Evolutionary conservation across 2,329 filamentous ascomycete genomes (phyloP), one percentile per base, ranked within the genome.

Genomic region (Pseudogymnoascus sp.): DNA sequence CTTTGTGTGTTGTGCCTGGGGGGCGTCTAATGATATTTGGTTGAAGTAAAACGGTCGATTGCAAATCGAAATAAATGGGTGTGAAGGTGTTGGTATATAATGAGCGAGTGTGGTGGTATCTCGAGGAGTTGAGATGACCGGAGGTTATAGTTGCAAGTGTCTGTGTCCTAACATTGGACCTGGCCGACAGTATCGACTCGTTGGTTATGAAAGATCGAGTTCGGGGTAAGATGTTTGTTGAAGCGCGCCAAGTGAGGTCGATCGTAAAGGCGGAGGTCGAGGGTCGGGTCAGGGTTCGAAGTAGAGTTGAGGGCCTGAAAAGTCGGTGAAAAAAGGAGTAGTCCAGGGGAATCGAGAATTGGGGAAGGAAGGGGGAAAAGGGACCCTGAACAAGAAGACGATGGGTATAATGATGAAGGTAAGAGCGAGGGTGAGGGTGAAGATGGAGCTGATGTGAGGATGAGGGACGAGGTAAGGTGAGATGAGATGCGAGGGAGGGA

Each of bases 401-500:
- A 57, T 31, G 28, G 47, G 26, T 26, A n/a, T n/a, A n/a, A n/a
- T n/a, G 31, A 57, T 57, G 40, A 44, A 23, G 40, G 6, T 47
- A 7, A 5, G 28, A 57, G 9, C 15, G 50, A 44, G 2, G 40
- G 10, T 44, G 40, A 21, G 4, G 40, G 4, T 44, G 19, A 13
- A 23, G 47, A 53, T 31, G 26, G 26, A 57, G 50, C 13, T 57
- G 50, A 9, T 4, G n/a, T 19, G 50, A 19, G 10, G 10, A 5
- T 57, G 50, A 33, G 50, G 50, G 23, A 57, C 50, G 50, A 57
- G 50, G 50, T n/a, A 57, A 57, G 50, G 50, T 57, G 26, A 57
- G 50, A 57, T 57, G 50, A 57, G 50, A 57, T 57, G 50, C 28
- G 50, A 57, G 50, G 28, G 28, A 33, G 50, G 50, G 50, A 57